Evolutionary conservation across 2,329 filamentous ascomycete species (phyloP), one percentile per base, ranked within the genome.

Genomic region (Claviceps digitariae): DNA sequence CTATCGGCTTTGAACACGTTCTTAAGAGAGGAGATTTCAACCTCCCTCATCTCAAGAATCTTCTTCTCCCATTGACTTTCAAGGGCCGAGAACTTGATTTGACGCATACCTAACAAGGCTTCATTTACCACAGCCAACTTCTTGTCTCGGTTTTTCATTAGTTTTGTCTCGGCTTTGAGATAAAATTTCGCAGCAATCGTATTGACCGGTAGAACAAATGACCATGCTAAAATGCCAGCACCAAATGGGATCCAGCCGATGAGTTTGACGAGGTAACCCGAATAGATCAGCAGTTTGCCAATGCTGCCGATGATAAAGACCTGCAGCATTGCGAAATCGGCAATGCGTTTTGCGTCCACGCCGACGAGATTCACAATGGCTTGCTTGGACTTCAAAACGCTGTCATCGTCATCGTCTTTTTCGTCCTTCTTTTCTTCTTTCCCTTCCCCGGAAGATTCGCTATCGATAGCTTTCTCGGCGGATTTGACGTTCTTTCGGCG

Each of bases 61-160:
- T 83, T 85, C 17, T 75, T 72, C 64, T 89, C 81, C 87, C 87
- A 91, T 59, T 86, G 80, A 21, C 72, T 69, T 65, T 91, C 87
- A 2, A 89, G 68, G 1, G 87, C 87, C 0, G 86, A 86, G 60
- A 91, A 90, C 62, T 93, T 93, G 69, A 93, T 88, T 66, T 93
- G 87, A 1, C 86, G 79, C 57, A 91, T 90, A 8, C 87, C 87
- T 59, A 86, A 79, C 1, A 93, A 69, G 0, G 84, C 85, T 65
- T 93, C 87, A 1, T 86, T 86, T 31, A 93, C 77, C 15, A 90
- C 77, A 0, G 78, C 83, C 68, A 90, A 76, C 67, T 90, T 91
- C 52, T 81, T 74, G 64, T 91, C 87, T 46, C 87, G 75, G 29
- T 83, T 74, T 63, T 85, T 86, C 86, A 90, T 90, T 50, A 91